Conservation (phyloP, 352 stramenopile genomes). For the Pythium sp. region DNA sequence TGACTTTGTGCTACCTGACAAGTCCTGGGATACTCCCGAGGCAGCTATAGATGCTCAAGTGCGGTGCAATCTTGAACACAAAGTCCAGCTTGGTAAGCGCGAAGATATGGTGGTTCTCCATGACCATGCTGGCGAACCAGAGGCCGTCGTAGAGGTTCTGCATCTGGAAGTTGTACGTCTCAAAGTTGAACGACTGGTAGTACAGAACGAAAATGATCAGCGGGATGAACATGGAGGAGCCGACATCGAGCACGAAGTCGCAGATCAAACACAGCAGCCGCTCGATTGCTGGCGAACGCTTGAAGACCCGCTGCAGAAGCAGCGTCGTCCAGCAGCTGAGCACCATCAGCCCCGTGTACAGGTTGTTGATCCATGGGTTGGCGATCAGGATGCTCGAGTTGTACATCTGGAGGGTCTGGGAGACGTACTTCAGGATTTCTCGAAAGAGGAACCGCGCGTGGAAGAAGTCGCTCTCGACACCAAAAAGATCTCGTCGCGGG, state of each 20-base stretch:
- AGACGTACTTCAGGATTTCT: conserved; percentile 42
- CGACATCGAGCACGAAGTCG: conserved; percentile 8
- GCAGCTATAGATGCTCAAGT: conserved; percentile 18
- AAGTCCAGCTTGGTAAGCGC: conserved; percentile 13
- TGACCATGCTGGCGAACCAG: conserved; percentile 18
- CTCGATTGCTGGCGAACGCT: conserved; percentile 6
- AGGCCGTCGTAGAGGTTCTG: conserved; percentile 17
- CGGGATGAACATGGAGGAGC: conserved; percentile 12
- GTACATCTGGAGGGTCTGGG: conserved; percentile 42
- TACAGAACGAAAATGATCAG: conserved; percentile 16
- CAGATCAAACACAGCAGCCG: conserved; percentile 6
- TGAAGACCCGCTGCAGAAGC: conserved; percentile 10
- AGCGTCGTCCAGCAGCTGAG: conserved; percentile 14
- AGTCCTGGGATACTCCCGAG: conserved; percentile 13
- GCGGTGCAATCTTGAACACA: conserved; percentile 16
- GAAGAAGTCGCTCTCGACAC: conserved; percentile 34
- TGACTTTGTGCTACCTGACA: neutral
- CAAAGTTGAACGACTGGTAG: conserved; percentile 10
- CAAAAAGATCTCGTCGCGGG: conserved; percentile 25
- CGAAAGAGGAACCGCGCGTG: conserved; percentile 25
- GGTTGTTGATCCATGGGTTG: conserved; percentile 47
- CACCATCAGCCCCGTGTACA: conserved; percentile 34
- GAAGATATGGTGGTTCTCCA: conserved; percentile 18
- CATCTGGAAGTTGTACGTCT: conserved; percentile 5
- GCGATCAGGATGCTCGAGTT: conserved; percentile 38